Evolutionary conservation across 768 basidiomycete genomes (phyloP).

Genomic region (Agrocybe praecox): DNA sequence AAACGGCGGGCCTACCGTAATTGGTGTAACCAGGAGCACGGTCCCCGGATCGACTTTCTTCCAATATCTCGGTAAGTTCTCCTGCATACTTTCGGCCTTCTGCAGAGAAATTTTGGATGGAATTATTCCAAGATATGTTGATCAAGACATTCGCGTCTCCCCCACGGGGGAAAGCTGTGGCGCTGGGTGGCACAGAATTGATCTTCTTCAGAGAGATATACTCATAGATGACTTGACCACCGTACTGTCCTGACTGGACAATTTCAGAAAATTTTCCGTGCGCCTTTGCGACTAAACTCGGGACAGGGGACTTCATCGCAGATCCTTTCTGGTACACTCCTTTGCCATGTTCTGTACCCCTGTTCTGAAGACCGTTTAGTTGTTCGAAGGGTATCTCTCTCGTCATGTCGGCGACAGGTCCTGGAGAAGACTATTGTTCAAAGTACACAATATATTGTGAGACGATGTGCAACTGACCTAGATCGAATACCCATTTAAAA

Average conservation of each 20-base stretch:
- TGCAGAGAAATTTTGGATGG: constrained; percentile 27
- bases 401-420: constrained; percentile 39
- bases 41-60: constrained; percentile 27
- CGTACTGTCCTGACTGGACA: constrained; percentile 26
- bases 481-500: constrained; percentile 47
- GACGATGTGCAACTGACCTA: constrained; percentile 30
- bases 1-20: constrained; percentile 34
- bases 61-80: constrained; percentile 32
- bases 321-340: constrained; percentile 46
- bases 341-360: constrained; percentile 31
- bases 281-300: constrained; percentile 25
- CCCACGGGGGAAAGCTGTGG: constrained; percentile 43
- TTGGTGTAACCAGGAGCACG: constrained; percentile 44
- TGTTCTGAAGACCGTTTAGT: constrained; percentile 45
- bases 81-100: constrained; percentile 30
- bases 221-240: constrained; percentile 37
- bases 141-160: constrained; percentile 34
- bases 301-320: constrained; percentile 28
- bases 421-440: constrained; percentile 25
- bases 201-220: constrained; percentile 42
- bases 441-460: background rate
- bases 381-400: constrained; percentile 49
- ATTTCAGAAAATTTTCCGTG: constrained; percentile 30
- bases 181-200: constrained; percentile 30
- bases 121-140: constrained; percentile 35